Percentiles rank a stretch among this genome's conserved stretches.
Conservation (phyloP, 2,329 filamentous ascomycete genomes). For the Aureobasidium sp. region DNA sequence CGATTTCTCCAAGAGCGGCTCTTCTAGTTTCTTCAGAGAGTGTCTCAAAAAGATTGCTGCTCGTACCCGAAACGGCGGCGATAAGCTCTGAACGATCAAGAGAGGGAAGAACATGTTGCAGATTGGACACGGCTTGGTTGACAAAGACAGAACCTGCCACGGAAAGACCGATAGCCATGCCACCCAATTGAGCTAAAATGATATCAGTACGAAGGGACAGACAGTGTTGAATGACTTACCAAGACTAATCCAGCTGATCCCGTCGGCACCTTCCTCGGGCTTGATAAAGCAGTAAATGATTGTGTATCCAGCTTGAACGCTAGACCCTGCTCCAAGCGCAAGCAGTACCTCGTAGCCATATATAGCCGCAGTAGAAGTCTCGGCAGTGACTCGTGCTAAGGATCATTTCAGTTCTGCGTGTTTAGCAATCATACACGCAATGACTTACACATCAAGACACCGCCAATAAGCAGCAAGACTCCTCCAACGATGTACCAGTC, state of each 20-base stretch:
- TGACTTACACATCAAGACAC: constrained; percentile 32
- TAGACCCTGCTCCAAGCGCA: constrained; percentile 20
- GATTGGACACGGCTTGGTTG: too few species aligned
- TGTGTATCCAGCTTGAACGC: constrained; percentile 21
- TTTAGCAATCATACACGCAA: too few species aligned
- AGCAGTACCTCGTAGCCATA: constrained; percentile 24
- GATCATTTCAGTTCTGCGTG: too few species aligned
- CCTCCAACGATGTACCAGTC: constrained; percentile 36
- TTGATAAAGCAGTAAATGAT: too few species aligned
- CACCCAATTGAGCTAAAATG: background rate
- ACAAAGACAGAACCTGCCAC: background rate
- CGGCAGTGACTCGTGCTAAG: constrained; percentile 15
- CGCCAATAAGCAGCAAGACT: constrained; percentile 31
- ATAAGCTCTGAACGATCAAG: too few species aligned
- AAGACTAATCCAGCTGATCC: too few species aligned
- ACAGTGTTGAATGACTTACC: background rate
- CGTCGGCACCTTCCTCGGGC: too few species aligned
- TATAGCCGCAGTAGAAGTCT: constrained; percentile 21
- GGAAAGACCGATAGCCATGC: background rate
- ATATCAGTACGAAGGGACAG: background rate
- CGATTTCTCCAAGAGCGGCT: too few species aligned
- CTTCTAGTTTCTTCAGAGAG: too few species aligned
- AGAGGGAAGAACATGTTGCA: too few species aligned
- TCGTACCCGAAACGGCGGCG: too few species aligned
- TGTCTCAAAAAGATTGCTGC: too few species aligned